Evolutionary conservation across 1,284 basidiomycete genomes (phyloP).

Genomic region (Boletus sp.): DNA sequence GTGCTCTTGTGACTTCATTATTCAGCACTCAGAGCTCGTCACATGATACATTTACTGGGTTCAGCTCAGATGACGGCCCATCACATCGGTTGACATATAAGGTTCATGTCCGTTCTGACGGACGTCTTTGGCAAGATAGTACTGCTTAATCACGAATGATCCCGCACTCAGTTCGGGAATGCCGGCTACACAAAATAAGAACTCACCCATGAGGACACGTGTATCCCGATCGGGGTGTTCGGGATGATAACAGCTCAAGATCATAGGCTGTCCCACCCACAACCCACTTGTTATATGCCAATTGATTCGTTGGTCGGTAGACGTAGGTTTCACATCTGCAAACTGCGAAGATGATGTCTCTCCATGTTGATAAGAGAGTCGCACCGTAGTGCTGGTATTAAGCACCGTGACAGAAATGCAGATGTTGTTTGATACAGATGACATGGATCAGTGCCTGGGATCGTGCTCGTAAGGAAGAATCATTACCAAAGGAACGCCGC

Average conservation of each 20-base stretch:
- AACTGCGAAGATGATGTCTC: background rate
- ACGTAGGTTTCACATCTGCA: background rate
- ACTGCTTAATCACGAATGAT: background rate
- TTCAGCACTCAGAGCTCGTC: background rate
- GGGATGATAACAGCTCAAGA: background rate
- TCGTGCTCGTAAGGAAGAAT: background rate
- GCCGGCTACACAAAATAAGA: background rate
- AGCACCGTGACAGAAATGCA: background rate
- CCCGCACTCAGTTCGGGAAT: background rate
- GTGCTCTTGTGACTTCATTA: conserved; percentile 3
- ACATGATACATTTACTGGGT: no score
- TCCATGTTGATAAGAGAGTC: no score
- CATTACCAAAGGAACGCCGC: background rate
- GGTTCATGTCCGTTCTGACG: no score
- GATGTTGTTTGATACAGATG: background rate
- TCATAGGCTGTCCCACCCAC: background rate
- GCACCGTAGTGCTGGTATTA: no score
- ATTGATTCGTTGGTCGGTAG: background rate
- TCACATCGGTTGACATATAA: background rate
- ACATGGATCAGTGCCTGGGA: background rate
- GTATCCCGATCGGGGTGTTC: background rate
- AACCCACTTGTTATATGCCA: background rate
- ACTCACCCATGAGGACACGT: background rate
- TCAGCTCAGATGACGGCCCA: background rate
- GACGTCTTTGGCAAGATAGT: background rate